Base-by-base conservation (phyloP, 106 monocot species). In the Ottelia alismoides region DNA sequence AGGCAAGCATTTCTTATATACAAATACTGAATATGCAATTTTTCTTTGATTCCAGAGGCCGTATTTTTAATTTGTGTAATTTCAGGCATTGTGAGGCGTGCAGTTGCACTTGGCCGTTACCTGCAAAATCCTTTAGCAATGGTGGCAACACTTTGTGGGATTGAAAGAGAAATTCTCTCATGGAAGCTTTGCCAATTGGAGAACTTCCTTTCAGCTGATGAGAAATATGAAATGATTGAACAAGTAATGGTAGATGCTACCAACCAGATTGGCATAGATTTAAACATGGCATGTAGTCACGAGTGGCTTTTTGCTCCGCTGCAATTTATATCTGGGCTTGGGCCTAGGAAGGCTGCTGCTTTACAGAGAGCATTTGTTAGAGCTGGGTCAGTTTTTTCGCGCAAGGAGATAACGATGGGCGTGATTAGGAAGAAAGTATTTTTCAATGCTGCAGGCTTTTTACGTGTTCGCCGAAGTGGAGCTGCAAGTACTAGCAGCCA, bases 241-340 rank as follows among this genome's bases (percentile, higher is more conserved):
- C 98, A 98, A 65, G 60, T 98, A 51, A 98, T 98, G 98, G 75
- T 98, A 21, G 98, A 98, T 63, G 90, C 85, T 0, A 90, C 90
- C 11, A 98, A 98, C 51, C 90, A 98, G 60, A 69, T 86, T 16
- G 98, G 98, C 60, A 19, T 98, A n/a, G 98, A 98, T 51, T 45
- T 98, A 50, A 98, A 98, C 76, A 60, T 90, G 66, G 98, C 98
- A 49, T 73, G 85, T 47, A 85, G 79, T 64, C 98, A 98, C 52
- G 98, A 98, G 46, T 98, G 98, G 98, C 85, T 85, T 51, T 90
- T 85, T 68, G 71, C 98, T 43, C 74, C 89, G 22, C 35, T 98
- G 57, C 98, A 98, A 55, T 98, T 98, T 68, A 57, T 98, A 58
- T 75, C 98, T 19, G 98, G 98, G 43, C 67, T 98, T 56, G 98